Conservation (phyloP, 2,329 filamentous ascomycete species). For the Pleoardoris graminearum region DNA sequence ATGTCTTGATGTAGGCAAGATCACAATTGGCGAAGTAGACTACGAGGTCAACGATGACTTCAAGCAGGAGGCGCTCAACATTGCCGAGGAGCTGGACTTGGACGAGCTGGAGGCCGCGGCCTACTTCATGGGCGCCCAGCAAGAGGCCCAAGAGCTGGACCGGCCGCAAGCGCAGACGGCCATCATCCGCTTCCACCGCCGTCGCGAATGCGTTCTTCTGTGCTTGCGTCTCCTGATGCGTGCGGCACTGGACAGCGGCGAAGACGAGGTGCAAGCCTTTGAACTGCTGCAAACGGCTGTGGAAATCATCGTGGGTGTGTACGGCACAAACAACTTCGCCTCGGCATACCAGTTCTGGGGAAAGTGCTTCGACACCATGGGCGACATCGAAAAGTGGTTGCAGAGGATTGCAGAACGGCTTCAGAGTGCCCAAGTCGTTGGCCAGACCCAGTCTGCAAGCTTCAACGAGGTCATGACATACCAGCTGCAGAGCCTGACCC, state of each 20-base stretch:
- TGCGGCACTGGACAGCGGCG: constrained; percentile 57
- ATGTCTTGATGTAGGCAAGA: constrained; percentile 62
- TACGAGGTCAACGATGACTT: constrained; percentile 87
- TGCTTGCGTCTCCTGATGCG: constrained; percentile 79
- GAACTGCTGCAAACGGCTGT: constrained; percentile 32
- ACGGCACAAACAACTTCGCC: constrained; percentile 55
- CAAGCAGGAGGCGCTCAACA: constrained; percentile 75
- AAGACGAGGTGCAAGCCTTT: constrained; percentile 28
- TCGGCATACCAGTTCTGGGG: constrained; percentile 68
- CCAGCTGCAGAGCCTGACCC: constrained; percentile 76
- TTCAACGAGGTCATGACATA: constrained; percentile 78
- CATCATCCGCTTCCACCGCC: constrained; percentile 85
- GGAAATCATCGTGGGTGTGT: constrained; percentile 56
- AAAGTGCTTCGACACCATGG: constrained; percentile 77
- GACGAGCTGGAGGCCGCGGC: constrained; percentile 85
- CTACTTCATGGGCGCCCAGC: constrained; percentile 73
- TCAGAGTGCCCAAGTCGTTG: constrained; percentile 74
- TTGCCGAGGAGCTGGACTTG: constrained; percentile 86
- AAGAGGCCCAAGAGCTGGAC: constrained; percentile 69
- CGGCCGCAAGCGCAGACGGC: constrained; percentile 75
- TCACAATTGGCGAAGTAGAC: constrained; percentile 71
- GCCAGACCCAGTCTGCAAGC: constrained; percentile 65
- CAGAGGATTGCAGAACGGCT: constrained; percentile 74
- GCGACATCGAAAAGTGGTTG: constrained; percentile 75
- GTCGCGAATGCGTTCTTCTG: constrained; percentile 80